These are phyloP conservation scores for Annulohypoxylon maeteangense DNA, from an alignment of 495 filamentous ascomycete species.

Conservation along the genomic window DNA sequence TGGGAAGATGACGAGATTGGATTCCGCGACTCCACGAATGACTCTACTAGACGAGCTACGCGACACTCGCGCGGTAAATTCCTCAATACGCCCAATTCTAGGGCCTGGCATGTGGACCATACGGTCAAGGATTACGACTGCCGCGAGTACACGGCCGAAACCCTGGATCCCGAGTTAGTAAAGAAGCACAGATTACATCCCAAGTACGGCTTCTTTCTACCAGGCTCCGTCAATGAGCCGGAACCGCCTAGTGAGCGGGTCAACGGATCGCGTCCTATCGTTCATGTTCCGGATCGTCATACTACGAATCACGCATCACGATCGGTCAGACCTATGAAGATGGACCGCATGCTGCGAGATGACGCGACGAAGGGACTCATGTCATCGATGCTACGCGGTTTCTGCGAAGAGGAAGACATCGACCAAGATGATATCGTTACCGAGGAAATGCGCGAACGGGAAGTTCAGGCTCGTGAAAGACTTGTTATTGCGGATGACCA, in stretches of 20 bases:
- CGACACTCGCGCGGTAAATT: slow-evolving; percentile 54
- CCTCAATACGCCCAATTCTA: slow-evolving; percentile 53
- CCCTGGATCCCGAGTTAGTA: slow-evolving; percentile 54
- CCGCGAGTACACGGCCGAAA: slow-evolving; percentile 50
- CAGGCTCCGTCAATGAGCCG: slow-evolving; percentile 51
- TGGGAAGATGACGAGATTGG: slow-evolving; percentile 58
- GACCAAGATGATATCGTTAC: slow-evolving; percentile 49
- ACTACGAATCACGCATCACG: slow-evolving; percentile 53
- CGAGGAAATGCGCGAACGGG: slow-evolving; percentile 46
- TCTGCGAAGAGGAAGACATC: slow-evolving; percentile 50
- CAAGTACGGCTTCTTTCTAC: slow-evolving; percentile 53
- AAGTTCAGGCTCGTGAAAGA: slow-evolving; percentile 42
- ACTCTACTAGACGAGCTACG: slow-evolving; percentile 53
- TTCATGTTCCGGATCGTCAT: slow-evolving; percentile 49
- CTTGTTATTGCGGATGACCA: slow-evolving; percentile 36
- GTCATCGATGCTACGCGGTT: slow-evolving; percentile 27
- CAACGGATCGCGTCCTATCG: slow-evolving; percentile 51
- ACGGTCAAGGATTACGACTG: slow-evolving; percentile 55
- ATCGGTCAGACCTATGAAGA: slow-evolving; percentile 48
- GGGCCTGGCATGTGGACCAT: slow-evolving; percentile 56
- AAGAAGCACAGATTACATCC: slow-evolving; percentile 58
- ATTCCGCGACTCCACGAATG: slow-evolving; percentile 62
- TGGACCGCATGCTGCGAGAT: slow-evolving; percentile 43
- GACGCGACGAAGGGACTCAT: slow-evolving; percentile 38
- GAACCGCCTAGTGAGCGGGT: slow-evolving; percentile 48